Base-by-base conservation (phyloP, 768 basidiomycete species). In the Lactarius vividus region DNA sequence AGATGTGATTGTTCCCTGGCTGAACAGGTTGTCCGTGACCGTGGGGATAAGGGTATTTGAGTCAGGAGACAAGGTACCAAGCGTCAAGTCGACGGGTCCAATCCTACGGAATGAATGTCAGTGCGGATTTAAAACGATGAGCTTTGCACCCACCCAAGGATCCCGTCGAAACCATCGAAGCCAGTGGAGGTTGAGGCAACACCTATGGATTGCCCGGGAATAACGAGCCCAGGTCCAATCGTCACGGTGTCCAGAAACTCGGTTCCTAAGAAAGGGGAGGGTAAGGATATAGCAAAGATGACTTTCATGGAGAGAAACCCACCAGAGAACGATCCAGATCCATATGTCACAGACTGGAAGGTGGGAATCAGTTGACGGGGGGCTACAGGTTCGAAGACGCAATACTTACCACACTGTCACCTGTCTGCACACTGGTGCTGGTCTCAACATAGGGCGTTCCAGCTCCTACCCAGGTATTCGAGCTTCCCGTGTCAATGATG, bases 201-300 rank as follows among this genome's bases (percentile, higher is more conserved):
- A 18, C 80, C 81, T 68, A 81, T 76, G 35, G 66, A 67, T 72
- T 82, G 81, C n/a, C 69, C 69, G 11, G 31, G n/a, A 35, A 76
- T 70, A 0, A 57, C 64, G 11, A 73, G 49, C 6, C 57, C 67
- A 6, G 65, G 28, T 16, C 28, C 35, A 37, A 57, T 1, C 16
- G 68, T 40, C 29, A 69, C 61, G 18, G 23, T 49, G 6, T 57
- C 62, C 3, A 29, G 4, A 18, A 33, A 57, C 18, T 61, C 64
- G 26, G 15, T 16, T 6, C 59, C 66, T 59, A 39, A 16, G 18
- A 35, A 10, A 35, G 46, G 40, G 46, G 40, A 15, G 40, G 6
- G 16, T 53, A 20, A n/a, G 13, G 4, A 39, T 4, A 55, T n/a
- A 54, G 4, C 6, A 40, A 35, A 15, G 33, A 37, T 40, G 4